These are phyloP conservation scores for Solioccasus polychromus DNA, from an alignment of 768 basidiomycete genomes.

Conservation along the genomic window DNA sequence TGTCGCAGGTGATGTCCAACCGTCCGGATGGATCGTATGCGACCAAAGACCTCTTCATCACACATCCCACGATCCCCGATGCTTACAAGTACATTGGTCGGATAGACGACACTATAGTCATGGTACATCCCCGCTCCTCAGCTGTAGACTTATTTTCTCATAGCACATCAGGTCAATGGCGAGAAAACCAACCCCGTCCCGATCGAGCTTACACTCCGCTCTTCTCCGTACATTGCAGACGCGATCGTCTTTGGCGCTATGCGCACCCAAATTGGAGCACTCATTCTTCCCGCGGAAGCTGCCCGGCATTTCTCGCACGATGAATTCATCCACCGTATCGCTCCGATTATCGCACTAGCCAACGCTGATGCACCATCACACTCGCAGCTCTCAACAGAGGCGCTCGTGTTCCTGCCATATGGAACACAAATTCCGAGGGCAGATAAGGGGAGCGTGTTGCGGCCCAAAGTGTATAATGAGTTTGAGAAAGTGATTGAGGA, in stretches of 20 bases:
- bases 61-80: conserved; percentile 41
- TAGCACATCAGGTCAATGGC: conserved; percentile 35
- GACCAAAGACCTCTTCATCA: conserved; percentile 51
- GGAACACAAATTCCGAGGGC: conserved; percentile 49
- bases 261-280: conserved; percentile 46
- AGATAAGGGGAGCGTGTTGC: conserved; percentile 49
- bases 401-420: conserved; percentile 47
- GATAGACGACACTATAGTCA: conserved; percentile 52
- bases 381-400: conserved; percentile 48
- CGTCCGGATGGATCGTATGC: conserved; percentile 53
- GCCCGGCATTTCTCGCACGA: conserved; percentile 25
- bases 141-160: too few relatives aligned
- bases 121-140: conserved; percentile 14
- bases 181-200: conserved; percentile 60
- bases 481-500: conserved; percentile 45
- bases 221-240: conserved; percentile 44
- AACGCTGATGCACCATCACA: conserved; percentile 52
- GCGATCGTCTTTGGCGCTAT: conserved; percentile 54
- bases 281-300: conserved; percentile 49
- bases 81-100: conserved; percentile 51
- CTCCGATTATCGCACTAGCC: conserved; percentile 46
- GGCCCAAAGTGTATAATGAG: conserved; percentile 48
- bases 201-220: conserved; percentile 50
- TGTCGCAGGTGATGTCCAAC: conserved; percentile 33
- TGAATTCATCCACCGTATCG: conserved; percentile 34